A percentile compares a stretch with the other conserved stretches of the same genome.
Evolutionary conservation across 2,329 filamentous ascomycete species (phyloP).

Genomic region (Penicillium crustosum): DNA sequence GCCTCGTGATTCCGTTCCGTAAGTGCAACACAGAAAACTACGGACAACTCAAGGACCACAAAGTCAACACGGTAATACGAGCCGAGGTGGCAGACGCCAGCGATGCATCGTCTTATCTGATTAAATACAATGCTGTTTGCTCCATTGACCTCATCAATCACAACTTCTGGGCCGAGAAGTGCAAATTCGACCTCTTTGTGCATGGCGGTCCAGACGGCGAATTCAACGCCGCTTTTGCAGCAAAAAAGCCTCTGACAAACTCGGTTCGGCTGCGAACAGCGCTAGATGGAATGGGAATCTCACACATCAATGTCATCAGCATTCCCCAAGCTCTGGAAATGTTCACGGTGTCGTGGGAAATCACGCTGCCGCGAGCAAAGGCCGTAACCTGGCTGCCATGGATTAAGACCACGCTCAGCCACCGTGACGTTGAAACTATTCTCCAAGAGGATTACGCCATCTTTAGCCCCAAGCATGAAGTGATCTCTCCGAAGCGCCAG

Average conservation of each 20-base stretch:
- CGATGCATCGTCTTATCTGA: background rate
- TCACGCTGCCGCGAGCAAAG: constrained; percentile 12
- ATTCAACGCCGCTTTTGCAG: constrained; percentile 23
- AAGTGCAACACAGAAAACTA: constrained; percentile 28
- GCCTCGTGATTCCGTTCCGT: constrained; percentile 31
- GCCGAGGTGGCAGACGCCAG: constrained; percentile 3
- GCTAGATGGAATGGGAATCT: constrained; percentile 16
- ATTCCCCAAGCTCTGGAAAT: constrained; percentile 23
- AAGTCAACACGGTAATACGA: constrained; percentile 19
- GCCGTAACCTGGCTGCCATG: constrained; percentile 29
- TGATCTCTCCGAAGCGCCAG: background rate
- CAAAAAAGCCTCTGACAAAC: constrained; percentile 11
- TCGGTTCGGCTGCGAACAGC: constrained; percentile 21
- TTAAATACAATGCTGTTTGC: constrained; percentile 32
- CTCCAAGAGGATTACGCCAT: constrained; percentile 6
- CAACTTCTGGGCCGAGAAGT: constrained; percentile 33
- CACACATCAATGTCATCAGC: constrained; percentile 27
- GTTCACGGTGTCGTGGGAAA: constrained; percentile 31
- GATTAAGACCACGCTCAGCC: constrained; percentile 17
- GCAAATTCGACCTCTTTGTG: constrained; percentile 29
- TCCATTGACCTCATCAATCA: constrained; percentile 30
- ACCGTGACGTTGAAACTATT: background rate
- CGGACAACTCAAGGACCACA: constrained; percentile 33
- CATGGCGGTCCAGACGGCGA: constrained; percentile 33
- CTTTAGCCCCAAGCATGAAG: background rate